These are phyloP conservation scores for Scedosporium apiospermum DNA, from an alignment of 2,329 filamentous ascomycete species.

Conservation along the genomic window DNA sequence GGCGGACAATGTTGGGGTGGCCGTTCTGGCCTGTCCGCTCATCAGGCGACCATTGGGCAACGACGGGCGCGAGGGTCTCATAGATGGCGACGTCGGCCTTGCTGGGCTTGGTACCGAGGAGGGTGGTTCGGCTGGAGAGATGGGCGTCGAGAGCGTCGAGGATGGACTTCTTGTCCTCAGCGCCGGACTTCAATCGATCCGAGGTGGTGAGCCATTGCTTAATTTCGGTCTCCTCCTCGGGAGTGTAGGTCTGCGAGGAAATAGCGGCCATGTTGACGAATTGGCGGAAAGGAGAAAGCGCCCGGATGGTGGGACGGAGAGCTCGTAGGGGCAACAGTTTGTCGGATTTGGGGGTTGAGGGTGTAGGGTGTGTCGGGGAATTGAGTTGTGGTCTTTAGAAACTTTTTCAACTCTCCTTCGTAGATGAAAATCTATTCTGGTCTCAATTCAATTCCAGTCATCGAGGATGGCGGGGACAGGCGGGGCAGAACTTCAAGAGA, in stretches of 20 bases:
- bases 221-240: slow-evolving; percentile 77
- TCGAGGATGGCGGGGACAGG: background rate
- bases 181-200: slow-evolving; percentile 46
- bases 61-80: slow-evolving; percentile 63
- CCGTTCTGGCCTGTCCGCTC: slow-evolving; percentile 84
- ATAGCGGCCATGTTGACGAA: slow-evolving; percentile 53
- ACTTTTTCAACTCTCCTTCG: background rate
- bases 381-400: background rate
- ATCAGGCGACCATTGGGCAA: slow-evolving; percentile 72
- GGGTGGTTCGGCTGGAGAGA: slow-evolving; percentile 77
- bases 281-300: slow-evolving; percentile 23
- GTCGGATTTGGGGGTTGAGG: slow-evolving; percentile 8
- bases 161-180: slow-evolving; percentile 54
- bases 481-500: background rate
- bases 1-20: slow-evolving; percentile 82
- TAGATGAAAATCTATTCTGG: background rate
- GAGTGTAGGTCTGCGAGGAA: slow-evolving; percentile 59
- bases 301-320: slow-evolving; percentile 24
- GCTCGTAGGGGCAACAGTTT: slow-evolving; percentile 37
- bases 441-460: background rate
- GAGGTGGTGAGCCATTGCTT: slow-evolving; percentile 80
- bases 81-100: slow-evolving; percentile 80
- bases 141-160: slow-evolving; percentile 77
- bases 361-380: slow-evolving; percentile 1
- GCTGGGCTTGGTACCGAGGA: slow-evolving; percentile 83